Evolutionary conservation across 2,329 filamentous ascomycete genomes (phyloP).

Genomic region (Neophaeococcomyces mojaviensis): DNA sequence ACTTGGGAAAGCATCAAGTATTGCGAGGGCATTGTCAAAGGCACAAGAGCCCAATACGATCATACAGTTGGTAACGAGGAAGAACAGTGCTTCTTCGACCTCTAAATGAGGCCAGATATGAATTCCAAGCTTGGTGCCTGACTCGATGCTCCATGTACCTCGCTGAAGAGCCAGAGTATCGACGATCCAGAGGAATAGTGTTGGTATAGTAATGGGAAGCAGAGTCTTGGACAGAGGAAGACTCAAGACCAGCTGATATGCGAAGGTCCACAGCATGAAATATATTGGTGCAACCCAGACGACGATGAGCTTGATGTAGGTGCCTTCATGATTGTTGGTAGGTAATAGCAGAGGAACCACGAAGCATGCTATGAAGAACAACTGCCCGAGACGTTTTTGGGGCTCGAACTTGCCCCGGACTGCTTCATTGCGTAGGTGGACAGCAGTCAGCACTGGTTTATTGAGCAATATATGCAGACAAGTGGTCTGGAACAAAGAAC

Average conservation of each 20-base stretch:
- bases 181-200: constrained; percentile 63
- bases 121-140: constrained; percentile 58
- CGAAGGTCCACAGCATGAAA: constrained; percentile 56
- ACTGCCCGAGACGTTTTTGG: constrained; percentile 44
- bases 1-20: constrained; percentile 56
- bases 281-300: constrained; percentile 62
- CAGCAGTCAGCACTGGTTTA: constrained; percentile 53
- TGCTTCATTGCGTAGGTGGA: constrained; percentile 41
- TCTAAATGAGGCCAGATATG: constrained; percentile 60
- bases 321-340: constrained; percentile 42
- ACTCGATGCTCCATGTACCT: constrained; percentile 65
- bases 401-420: constrained; percentile 29
- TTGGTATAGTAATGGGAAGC: constrained; percentile 56
- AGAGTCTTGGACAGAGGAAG: constrained; percentile 53
- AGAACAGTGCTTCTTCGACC: constrained; percentile 68
- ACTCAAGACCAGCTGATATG: constrained; percentile 55
- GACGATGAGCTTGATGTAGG: constrained; percentile 63
- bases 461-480: constrained; percentile 61
- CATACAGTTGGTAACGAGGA: constrained; percentile 60
- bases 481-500: constrained; percentile 40
- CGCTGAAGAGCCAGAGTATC: constrained; percentile 60
- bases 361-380: constrained; percentile 33
- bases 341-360: constrained; percentile 33
- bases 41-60: constrained; percentile 63
- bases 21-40: constrained; percentile 61